These are phyloP conservation scores for Macroventuria anomochaeta DNA, from an alignment of 2,329 filamentous ascomycete species.

Conservation along the genomic window DNA sequence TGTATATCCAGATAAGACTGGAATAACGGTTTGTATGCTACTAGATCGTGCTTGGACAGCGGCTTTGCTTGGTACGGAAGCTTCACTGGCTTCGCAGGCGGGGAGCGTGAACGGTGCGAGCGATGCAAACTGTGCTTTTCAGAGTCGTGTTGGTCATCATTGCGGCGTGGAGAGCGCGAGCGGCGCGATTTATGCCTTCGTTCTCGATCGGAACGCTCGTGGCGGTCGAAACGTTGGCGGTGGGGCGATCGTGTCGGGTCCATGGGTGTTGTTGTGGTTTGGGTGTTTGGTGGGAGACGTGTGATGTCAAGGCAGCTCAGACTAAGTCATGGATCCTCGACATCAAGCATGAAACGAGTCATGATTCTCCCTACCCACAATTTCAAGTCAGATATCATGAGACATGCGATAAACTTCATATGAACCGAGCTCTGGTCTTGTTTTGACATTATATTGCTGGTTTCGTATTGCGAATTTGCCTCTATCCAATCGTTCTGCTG, in stretches of 20 bases:
- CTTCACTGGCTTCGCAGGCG: conserved; percentile 30
- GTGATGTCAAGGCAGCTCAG: conserved; percentile 5
- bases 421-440: not conserved
- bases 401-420: not conserved
- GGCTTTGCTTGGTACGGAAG: conserved; percentile 71
- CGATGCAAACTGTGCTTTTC: conserved; percentile 22
- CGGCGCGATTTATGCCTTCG: conserved; percentile 47
- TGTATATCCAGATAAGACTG: conserved; percentile 87
- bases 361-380: too few relatives aligned
- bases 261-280: conserved; percentile 7
- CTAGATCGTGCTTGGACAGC: conserved; percentile 73
- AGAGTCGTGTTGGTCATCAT: conserved; percentile 31
- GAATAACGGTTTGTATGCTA: conserved; percentile 72
- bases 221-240: conserved; percentile 1
- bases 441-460: not conserved
- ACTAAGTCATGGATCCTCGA: not conserved
- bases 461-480: not conserved
- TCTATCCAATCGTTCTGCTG: too few relatives aligned
- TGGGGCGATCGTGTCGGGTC: not conserved
- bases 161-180: conserved; percentile 41
- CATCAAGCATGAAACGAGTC: not conserved
- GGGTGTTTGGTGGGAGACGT: not conserved
- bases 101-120: conserved; percentile 40
- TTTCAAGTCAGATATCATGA: too few relatives aligned
- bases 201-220: conserved; percentile 7